phyloP scores from a whole-genome alignment of 2,329 filamentous ascomycete genomes.

The Xylaria sp. region DNA sequence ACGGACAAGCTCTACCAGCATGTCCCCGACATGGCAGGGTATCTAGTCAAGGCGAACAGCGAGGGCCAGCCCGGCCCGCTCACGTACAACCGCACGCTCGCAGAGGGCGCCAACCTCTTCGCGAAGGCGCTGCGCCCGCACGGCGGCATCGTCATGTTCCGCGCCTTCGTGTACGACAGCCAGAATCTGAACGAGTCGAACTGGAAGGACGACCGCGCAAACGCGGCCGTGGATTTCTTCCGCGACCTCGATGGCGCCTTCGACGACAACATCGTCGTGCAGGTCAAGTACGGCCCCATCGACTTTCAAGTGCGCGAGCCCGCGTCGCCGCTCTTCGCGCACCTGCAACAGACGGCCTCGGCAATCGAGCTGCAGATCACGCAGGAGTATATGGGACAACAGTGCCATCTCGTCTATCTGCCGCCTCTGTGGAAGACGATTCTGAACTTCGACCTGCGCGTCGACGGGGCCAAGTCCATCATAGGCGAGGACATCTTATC shows the following conservation, averaged over 20 bases:
- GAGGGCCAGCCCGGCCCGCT: conserved; percentile 77
- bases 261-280: conserved; percentile 75
- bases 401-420: conserved; percentile 75
- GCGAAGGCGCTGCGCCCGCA: conserved; percentile 67
- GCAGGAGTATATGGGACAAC: conserved; percentile 78
- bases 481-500: conserved; percentile 68
- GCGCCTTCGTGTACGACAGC: conserved; percentile 76
- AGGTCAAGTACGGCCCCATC: conserved; percentile 80
- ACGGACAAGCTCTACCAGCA: conserved; percentile 68
- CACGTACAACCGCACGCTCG: conserved; percentile 75
- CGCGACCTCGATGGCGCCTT: conserved; percentile 72
- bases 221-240: conserved; percentile 76
- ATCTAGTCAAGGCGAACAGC: conserved; percentile 77
- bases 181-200: conserved; percentile 62
- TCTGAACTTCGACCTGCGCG: conserved; percentile 73
- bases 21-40: conserved; percentile 75
- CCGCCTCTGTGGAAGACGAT: conserved; percentile 75
- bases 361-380: conserved; percentile 74
- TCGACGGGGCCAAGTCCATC: conserved; percentile 65
- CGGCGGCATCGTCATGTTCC: conserved; percentile 74
- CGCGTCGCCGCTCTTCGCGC: conserved; percentile 70
- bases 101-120: conserved; percentile 76
- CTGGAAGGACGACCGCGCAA: conserved; percentile 76
- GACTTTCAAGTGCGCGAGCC: conserved; percentile 80
- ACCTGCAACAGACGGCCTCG: conserved; percentile 56